phyloP scores from a whole-genome alignment of 148 eudicot genomes.

The Chenopodium formosanum region DNA sequence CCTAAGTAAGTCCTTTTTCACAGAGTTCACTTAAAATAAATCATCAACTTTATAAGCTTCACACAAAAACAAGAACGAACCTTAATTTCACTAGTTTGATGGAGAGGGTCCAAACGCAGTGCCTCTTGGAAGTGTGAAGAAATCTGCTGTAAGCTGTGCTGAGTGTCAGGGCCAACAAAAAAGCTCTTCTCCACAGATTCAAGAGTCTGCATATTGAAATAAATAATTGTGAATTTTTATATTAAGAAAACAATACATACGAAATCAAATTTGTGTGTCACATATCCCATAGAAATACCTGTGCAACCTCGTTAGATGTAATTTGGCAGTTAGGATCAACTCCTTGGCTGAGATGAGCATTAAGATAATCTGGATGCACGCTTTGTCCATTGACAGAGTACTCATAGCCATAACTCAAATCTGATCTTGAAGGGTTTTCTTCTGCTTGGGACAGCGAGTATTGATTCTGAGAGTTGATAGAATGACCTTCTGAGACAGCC shows the following conservation, averaged over 20 bases:
- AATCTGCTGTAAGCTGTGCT: slow-evolving; percentile 64
- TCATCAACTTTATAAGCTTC: neutral
- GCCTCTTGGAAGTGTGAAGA: slow-evolving; percentile 81
- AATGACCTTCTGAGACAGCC: slow-evolving; percentile 56
- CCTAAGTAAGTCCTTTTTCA: neutral
- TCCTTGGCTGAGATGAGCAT: slow-evolving; percentile 39
- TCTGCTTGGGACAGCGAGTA: slow-evolving; percentile 49
- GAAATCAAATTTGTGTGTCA: neutral
- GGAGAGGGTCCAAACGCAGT: slow-evolving; percentile 46
- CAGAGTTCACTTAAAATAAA: neutral
- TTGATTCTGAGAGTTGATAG: slow-evolving; percentile 44
- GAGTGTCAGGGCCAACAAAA: slow-evolving; percentile 42
- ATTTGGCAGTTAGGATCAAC: slow-evolving; percentile 41
- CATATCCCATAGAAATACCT: slow-evolving; percentile 34
- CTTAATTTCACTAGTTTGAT: slow-evolving; percentile 51
- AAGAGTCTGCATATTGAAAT: slow-evolving; percentile 31
- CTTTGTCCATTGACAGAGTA: slow-evolving; percentile 56
- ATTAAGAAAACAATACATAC: neutral
- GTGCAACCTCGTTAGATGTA: slow-evolving; percentile 42
- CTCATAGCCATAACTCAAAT: slow-evolving; percentile 48
- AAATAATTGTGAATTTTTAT: neutral
- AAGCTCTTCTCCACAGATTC: slow-evolving; percentile 47
- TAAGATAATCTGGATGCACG: slow-evolving; percentile 47
- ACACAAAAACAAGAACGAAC: slow-evolving; percentile 31
- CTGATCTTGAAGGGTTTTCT: slow-evolving; percentile 46